phyloP scores from a whole-genome alignment of 805 yeast species.

The Suhomyces sp. region DNA sequence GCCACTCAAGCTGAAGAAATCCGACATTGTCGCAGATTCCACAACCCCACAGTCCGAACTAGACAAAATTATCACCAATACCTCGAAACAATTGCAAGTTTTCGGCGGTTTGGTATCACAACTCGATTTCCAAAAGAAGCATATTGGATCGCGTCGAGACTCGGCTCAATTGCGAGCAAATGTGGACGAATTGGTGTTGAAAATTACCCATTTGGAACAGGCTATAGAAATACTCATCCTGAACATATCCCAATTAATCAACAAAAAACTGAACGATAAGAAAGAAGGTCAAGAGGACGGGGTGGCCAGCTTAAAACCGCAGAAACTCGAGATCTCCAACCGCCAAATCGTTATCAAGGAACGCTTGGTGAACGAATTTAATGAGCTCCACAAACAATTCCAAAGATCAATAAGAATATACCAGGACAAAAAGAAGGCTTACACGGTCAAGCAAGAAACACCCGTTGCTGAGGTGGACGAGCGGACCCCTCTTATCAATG shows the following conservation, averaged over 20 bases:
- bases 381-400: slow-evolving; percentile 47
- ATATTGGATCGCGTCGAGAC: slow-evolving; percentile 56
- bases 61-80: slow-evolving; percentile 32
- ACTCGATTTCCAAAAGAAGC: slow-evolving; percentile 48
- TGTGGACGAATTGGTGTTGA: slow-evolving; percentile 32
- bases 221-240: slow-evolving; percentile 33
- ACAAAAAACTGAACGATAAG: slow-evolving; percentile 24
- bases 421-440: slow-evolving; percentile 43
- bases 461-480: slow-evolving; percentile 26
- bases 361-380: slow-evolving; percentile 57
- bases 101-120: slow-evolving; percentile 51
- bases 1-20: slow-evolving; percentile 9
- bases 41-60: slow-evolving; percentile 23
- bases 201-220: slow-evolving; percentile 30
- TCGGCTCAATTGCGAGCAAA: slow-evolving; percentile 31
- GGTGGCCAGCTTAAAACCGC: slow-evolving; percentile 11
- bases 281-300: slow-evolving; percentile 5
- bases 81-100: slow-evolving; percentile 42
- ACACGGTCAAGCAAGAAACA: slow-evolving; percentile 2
- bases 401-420: slow-evolving; percentile 45
- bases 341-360: slow-evolving; percentile 46
- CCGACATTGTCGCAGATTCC: slow-evolving; percentile 1
- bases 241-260: slow-evolving; percentile 27
- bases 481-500: slow-evolving; percentile 39
- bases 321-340: slow-evolving; percentile 33